phyloP scores from a whole-genome alignment of 495 filamentous ascomycete genomes.

The Penicillium simplicissimum region DNA sequence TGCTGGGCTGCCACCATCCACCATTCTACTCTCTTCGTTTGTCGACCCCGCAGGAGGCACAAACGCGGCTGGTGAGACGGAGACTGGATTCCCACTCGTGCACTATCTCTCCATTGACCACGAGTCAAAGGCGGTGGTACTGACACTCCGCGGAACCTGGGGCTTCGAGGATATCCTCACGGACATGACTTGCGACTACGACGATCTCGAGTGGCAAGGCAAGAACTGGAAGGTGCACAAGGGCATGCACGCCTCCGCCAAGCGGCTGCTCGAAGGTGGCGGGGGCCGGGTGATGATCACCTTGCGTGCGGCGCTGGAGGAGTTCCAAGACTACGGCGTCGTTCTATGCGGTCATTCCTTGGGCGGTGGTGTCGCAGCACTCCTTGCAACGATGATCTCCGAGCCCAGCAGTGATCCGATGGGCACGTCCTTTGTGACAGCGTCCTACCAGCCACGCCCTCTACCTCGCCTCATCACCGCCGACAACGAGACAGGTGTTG shows the following conservation, averaged over 20 bases:
- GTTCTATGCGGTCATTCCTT: conserved; percentile 77
- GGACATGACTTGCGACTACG: conserved; percentile 81
- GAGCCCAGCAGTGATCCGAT: conserved; percentile 54
- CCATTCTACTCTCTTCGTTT: conserved; percentile 74
- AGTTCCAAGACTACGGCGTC: conserved; percentile 71
- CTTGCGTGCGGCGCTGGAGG: conserved; percentile 68
- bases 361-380: conserved; percentile 71
- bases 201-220: conserved; percentile 67
- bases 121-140: conserved; percentile 72
- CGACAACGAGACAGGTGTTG: conserved; percentile 22
- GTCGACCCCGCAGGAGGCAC: conserved; percentile 74
- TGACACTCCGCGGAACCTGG: conserved; percentile 74
- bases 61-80: conserved; percentile 68
- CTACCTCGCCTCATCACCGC: conserved; percentile 43
- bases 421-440: conserved; percentile 57
- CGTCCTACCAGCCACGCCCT: conserved; percentile 36
- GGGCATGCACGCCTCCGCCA: conserved; percentile 77
- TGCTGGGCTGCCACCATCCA: conserved; percentile 63
- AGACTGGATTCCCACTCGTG: conserved; percentile 73
- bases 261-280: conserved; percentile 66
- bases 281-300: conserved; percentile 65
- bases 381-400: conserved; percentile 73
- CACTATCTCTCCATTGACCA: conserved; percentile 80
- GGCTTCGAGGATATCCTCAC: conserved; percentile 81
- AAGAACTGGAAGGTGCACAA: conserved; percentile 74